These are phyloP conservation scores for Trichosporon inkin DNA, from an alignment of 1,284 basidiomycete genomes.

Conservation along the genomic window DNA sequence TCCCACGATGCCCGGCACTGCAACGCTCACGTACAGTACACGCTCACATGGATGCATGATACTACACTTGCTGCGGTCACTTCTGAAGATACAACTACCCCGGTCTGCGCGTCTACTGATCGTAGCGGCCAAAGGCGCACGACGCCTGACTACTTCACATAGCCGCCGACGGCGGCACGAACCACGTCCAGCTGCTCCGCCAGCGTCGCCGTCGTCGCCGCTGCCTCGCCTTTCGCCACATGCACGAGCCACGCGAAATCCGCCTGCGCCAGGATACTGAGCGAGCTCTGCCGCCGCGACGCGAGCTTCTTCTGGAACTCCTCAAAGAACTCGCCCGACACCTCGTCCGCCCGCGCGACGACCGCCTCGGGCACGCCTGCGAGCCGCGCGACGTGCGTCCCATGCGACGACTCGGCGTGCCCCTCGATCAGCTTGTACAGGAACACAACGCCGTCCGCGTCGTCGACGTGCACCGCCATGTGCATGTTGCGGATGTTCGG, in stretches of 20 bases:
- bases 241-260: slow-evolving; percentile 71
- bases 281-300: slow-evolving; percentile 59
- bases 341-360: slow-evolving; percentile 78
- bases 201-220: slow-evolving; percentile 19
- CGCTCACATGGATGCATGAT: too few relatives aligned
- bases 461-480: slow-evolving; percentile 88
- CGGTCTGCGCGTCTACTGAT: too few relatives aligned
- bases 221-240: slow-evolving; percentile 19
- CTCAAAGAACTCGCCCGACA: slow-evolving; percentile 81
- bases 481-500: slow-evolving; percentile 90
- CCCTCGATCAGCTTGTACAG: slow-evolving; percentile 88
- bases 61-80: too few relatives aligned
- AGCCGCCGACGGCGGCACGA: slow-evolving; percentile 19
- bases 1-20: too few relatives aligned
- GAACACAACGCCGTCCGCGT: slow-evolving; percentile 86
- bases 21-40: too few relatives aligned
- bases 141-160: too few relatives aligned
- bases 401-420: slow-evolving; percentile 85
- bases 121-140: slow-evolving; percentile 18
- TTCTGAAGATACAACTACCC: too few relatives aligned
- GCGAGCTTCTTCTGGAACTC: slow-evolving; percentile 74
- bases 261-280: slow-evolving; percentile 75
- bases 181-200: slow-evolving; percentile 36
- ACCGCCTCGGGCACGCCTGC: slow-evolving; percentile 66
- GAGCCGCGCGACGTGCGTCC: slow-evolving; percentile 83